These are phyloP conservation scores for Capsella bursapastoris DNA, from an alignment of 345 rosid species.

Conservation along the genomic window DNA sequence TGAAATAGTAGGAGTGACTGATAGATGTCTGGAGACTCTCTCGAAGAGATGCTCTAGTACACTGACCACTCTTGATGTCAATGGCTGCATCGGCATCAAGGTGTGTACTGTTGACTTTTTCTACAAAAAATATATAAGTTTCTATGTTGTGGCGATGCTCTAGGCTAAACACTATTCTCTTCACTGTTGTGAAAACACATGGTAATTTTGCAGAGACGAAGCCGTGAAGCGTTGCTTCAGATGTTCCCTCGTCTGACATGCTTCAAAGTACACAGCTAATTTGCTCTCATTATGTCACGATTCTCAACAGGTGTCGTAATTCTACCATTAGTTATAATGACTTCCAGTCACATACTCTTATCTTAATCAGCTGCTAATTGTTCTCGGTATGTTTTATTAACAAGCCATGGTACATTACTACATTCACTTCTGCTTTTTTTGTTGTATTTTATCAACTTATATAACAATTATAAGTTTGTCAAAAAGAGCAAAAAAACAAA, in stretches of 20 bases:
- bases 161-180: not conserved
- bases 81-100: constrained; percentile 91
- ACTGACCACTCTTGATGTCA: constrained; percentile 85
- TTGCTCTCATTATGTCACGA: constrained; percentile 5
- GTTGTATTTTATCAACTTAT: too few relatives aligned
- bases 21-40: constrained; percentile 74
- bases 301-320: constrained; percentile 14
- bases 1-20: constrained; percentile 92
- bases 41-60: constrained; percentile 70
- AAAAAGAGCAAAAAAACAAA: too few relatives aligned
- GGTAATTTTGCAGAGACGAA: constrained; percentile 57
- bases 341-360: not conserved
- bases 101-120: constrained; percentile 41
- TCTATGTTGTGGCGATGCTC: constrained; percentile 4
- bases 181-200: not conserved
- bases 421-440: not conserved
- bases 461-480: too few relatives aligned
- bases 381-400: constrained; percentile 20
- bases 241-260: constrained; percentile 75
- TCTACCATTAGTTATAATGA: not conserved
- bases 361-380: constrained; percentile 4
- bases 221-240: constrained; percentile 70
- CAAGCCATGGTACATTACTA: constrained; percentile 18
- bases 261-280: constrained; percentile 93
- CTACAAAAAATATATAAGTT: not conserved